These are phyloP conservation scores for Leucaena leucocephala DNA, from an alignment of 306 rosid genomes.

Conservation along the genomic window DNA sequence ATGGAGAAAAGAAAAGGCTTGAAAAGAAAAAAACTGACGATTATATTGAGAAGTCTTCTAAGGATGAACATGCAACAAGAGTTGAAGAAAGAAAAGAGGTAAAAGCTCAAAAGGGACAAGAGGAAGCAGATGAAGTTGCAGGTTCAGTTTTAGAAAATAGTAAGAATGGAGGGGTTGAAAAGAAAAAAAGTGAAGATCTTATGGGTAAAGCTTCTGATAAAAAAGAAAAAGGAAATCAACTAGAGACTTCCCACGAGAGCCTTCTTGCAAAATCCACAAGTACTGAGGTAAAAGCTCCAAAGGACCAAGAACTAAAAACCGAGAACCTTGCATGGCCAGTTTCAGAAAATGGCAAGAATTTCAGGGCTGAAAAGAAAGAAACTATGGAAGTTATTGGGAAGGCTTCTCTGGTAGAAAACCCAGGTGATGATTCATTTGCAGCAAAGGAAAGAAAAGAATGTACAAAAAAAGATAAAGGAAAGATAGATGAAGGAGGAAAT, in stretches of 20 bases:
- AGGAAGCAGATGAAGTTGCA: background rate
- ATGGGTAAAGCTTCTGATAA: background rate
- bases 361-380: background rate
- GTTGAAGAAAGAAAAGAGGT: background rate
- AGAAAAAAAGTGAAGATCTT: background rate
- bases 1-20: background rate
- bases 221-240: background rate
- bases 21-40: background rate
- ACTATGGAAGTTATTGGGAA: background rate
- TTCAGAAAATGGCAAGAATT: conserved; percentile 17
- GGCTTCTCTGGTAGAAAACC: background rate
- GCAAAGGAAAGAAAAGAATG: conserved; percentile 32
- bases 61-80: background rate
- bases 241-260: background rate
- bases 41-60: background rate
- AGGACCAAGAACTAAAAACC: background rate
- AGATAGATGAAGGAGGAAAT: background rate
- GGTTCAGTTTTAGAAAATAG: conserved; percentile 1
- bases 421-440: background rate
- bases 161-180: background rate
- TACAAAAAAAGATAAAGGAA: background rate
- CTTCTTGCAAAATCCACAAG: background rate
- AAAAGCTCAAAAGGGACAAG: conserved; percentile 26
- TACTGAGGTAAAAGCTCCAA: background rate
- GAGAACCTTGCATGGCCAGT: background rate